Evolutionary conservation across 2,329 filamentous ascomycete species (phyloP).

Genomic region (Aureobasidium sp.): DNA sequence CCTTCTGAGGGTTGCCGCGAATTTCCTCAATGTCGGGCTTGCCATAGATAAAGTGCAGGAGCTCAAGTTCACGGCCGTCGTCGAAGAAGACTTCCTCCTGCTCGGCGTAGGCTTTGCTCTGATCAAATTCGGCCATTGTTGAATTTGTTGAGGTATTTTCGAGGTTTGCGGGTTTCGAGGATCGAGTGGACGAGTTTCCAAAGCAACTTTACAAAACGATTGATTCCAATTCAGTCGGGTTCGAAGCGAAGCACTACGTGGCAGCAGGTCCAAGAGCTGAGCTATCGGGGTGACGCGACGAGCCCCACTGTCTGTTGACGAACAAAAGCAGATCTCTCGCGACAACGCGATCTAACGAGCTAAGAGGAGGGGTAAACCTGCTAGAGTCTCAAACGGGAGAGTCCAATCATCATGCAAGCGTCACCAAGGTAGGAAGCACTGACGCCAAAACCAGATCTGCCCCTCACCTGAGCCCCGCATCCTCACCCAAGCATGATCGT

Average conservation of each 20-base stretch:
- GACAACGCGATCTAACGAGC: slow-evolving; percentile 8
- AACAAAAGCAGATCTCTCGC: background rate
- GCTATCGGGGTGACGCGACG: slow-evolving; percentile 16
- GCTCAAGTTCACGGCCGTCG: slow-evolving; percentile 66
- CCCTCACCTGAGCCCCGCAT: slow-evolving; percentile 15
- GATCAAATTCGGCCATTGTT: slow-evolving; percentile 29
- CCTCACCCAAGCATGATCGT: background rate
- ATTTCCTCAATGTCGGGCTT: slow-evolving; percentile 57
- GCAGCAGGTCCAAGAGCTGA: slow-evolving; percentile 12
- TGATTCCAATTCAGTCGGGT: slow-evolving; percentile 1
- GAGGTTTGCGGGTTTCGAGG: slow-evolving; percentile 2
- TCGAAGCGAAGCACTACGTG: slow-evolving; percentile 14
- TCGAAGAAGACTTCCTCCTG: slow-evolving; percentile 48
- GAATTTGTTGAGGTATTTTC: background rate
- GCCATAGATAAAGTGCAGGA: slow-evolving; percentile 62
- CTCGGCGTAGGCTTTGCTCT: slow-evolving; percentile 41
- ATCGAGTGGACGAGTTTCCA: background rate
- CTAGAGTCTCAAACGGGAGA: slow-evolving; percentile 5
- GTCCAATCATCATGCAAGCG: slow-evolving; percentile 13
- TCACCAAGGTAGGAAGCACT: slow-evolving; percentile 12
- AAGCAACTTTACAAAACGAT: background rate
- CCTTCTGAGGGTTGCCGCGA: slow-evolving; percentile 54
- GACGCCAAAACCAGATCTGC: slow-evolving; percentile 12
- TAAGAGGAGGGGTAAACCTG: slow-evolving; percentile 15
- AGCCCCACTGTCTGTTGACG: slow-evolving; percentile 10